A percentile compares a stretch with the other conserved stretches of the same genome.
Conservation (phyloP, 345 rosid species). For the Atalantia buxifolia region DNA sequence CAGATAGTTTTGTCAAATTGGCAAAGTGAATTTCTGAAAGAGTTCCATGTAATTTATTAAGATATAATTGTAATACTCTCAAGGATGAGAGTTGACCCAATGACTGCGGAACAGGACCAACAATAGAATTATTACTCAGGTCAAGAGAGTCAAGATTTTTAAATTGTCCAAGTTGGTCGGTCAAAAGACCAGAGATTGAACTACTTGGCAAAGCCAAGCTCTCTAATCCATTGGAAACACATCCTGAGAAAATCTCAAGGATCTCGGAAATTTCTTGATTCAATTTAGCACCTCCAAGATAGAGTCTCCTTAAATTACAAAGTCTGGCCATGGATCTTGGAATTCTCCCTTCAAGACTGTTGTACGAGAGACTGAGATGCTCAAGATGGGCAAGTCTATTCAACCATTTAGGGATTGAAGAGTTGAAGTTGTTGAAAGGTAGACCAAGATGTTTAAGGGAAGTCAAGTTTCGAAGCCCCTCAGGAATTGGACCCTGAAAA, state of each 20-base stretch:
- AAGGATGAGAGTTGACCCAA: background rate
- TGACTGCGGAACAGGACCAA: background rate
- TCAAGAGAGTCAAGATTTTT: background rate
- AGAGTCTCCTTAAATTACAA: background rate
- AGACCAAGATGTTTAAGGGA: background rate
- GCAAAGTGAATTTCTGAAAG: conserved; percentile 23
- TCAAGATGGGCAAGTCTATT: background rate
- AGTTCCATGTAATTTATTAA: background rate
- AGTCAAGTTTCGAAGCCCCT: background rate
- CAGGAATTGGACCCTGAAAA: background rate
- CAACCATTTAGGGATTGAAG: background rate
- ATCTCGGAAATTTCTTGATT: conserved; percentile 3
- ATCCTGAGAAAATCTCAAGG: background rate
- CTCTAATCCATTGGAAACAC: background rate
- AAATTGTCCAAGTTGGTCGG: background rate
- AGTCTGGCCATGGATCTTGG: background rate
- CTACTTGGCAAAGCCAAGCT: background rate
- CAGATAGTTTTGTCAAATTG: conserved; percentile 18
- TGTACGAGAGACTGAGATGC: background rate
- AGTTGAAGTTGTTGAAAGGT: background rate
- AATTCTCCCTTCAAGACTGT: background rate
- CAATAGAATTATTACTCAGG: background rate
- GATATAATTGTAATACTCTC: background rate
- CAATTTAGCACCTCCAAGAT: background rate
- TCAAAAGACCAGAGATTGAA: background rate